These are phyloP conservation scores for Trichosanthes truncata DNA, from an alignment of 306 rosid genomes.

Conservation along the genomic window DNA sequence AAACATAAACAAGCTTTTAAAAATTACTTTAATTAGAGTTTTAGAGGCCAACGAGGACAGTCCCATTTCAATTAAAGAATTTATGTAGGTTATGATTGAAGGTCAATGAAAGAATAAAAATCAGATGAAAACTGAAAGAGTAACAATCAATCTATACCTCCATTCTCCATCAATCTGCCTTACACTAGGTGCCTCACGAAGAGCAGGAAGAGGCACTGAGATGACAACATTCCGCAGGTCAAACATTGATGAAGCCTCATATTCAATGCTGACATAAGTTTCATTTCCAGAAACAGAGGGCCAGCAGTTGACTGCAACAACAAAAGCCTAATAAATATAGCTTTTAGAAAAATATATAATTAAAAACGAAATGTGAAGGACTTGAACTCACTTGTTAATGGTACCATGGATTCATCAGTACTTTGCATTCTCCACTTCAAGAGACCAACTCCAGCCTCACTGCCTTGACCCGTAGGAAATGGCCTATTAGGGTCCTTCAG, in stretches of 20 bases:
- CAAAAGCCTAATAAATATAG: neutral
- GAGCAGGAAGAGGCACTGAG: slow-evolving; percentile 95
- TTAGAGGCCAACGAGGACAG: neutral
- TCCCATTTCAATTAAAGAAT: neutral
- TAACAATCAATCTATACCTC: slow-evolving; percentile 39
- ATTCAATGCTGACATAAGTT: slow-evolving; percentile 91
- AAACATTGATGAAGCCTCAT: slow-evolving; percentile 86
- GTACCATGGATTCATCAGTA: slow-evolving; percentile 85
- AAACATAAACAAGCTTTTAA: neutral
- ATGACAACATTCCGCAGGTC: slow-evolving; percentile 78
- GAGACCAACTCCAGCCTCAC: slow-evolving; percentile 91
- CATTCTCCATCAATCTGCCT: slow-evolving; percentile 91
- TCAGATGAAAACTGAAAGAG: neutral
- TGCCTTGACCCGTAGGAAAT: slow-evolving; percentile 80
- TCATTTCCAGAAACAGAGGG: slow-evolving; percentile 96
- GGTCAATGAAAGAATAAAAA: neutral
- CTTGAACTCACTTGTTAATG: slow-evolving; percentile 73
- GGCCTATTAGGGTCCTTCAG: slow-evolving; percentile 90
- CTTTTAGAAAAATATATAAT: neutral
- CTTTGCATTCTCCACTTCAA: slow-evolving; percentile 98
- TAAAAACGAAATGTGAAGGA: neutral
- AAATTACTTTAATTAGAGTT: neutral
- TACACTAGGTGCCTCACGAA: slow-evolving; percentile 80
- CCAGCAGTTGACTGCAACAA: slow-evolving; percentile 92
- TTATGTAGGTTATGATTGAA: neutral